A percentile compares a stretch with the other conserved stretches of the same genome.
Evolutionary conservation across 2,329 filamentous ascomycete species (phyloP).

Genomic region (Arthrobotrys sphaeroides): DNA sequence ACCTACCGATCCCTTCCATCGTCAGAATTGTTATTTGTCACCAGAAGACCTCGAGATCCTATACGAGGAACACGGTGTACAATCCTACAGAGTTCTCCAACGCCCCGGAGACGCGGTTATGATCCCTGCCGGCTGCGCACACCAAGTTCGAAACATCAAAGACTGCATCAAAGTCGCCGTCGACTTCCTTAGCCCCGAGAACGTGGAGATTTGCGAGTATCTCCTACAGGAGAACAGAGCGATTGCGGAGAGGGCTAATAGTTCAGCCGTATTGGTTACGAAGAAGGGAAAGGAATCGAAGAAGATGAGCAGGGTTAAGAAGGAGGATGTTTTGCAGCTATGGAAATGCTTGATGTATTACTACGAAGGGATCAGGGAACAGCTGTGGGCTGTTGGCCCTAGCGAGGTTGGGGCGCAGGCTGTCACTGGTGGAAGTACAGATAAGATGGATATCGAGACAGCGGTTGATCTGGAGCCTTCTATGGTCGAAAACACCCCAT

Average conservation of each 20-base stretch:
- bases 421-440: background rate
- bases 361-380: conserved; percentile 32
- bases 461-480: background rate
- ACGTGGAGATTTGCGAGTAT: conserved; percentile 55
- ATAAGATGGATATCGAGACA: background rate
- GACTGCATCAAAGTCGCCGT: conserved; percentile 59
- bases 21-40: conserved; percentile 57
- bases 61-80: conserved; percentile 40
- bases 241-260: conserved; percentile 44
- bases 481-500: background rate
- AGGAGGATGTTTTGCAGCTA: conserved; percentile 58
- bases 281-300: conserved; percentile 33
- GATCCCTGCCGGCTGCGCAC: conserved; percentile 58
- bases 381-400: conserved; percentile 8
- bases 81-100: conserved; percentile 57
- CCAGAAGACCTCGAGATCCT: conserved; percentile 55
- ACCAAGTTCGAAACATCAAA: conserved; percentile 58
- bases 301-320: conserved; percentile 52
- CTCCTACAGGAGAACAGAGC: conserved; percentile 56
- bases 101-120: conserved; percentile 58
- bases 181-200: conserved; percentile 58
- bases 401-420: background rate
- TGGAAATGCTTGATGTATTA: conserved; percentile 57
- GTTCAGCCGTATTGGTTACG: conserved; percentile 10
- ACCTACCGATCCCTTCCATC: conserved; percentile 57